Percentiles rank a stretch among this genome's conserved stretches.
Evolutionary conservation across 768 basidiomycete species (phyloP).

Genomic region (Trametes meyenii): DNA sequence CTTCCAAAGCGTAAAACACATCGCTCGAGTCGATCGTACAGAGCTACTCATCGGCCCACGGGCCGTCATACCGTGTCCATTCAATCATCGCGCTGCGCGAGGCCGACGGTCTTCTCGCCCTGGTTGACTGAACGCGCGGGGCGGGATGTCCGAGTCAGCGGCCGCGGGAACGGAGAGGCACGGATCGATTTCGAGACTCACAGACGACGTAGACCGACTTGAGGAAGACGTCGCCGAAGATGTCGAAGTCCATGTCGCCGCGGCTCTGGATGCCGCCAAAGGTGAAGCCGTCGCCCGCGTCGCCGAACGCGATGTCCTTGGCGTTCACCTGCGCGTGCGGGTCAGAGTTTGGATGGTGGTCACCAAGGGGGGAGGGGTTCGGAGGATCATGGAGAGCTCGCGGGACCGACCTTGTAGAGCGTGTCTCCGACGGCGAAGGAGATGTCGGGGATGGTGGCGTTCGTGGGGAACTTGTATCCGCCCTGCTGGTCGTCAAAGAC

Average conservation of each 20-base stretch:
- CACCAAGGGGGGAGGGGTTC: neutral
- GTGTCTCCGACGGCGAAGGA: slow-evolving; percentile 39
- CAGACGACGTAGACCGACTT: slow-evolving; percentile 39
- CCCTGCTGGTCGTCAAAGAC: slow-evolving; percentile 38
- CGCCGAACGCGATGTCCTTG: slow-evolving; percentile 31
- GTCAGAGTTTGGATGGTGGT: neutral
- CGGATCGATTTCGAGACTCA: slow-evolving; percentile 18
- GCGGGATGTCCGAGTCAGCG: neutral
- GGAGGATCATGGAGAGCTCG: slow-evolving; percentile 1
- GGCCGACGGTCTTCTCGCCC: slow-evolving; percentile 31
- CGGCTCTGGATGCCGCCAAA: slow-evolving; percentile 37
- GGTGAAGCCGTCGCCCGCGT: slow-evolving; percentile 32
- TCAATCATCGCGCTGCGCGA: slow-evolving; percentile 34
- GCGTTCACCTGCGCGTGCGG: slow-evolving; percentile 18
- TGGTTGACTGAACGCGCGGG: slow-evolving; percentile 29
- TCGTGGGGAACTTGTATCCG: slow-evolving; percentile 41
- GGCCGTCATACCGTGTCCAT: neutral
- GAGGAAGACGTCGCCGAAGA: slow-evolving; percentile 39
- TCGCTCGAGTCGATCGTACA: neutral
- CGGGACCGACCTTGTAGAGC: slow-evolving; percentile 33
- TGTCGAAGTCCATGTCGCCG: slow-evolving; percentile 35
- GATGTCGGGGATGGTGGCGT: slow-evolving; percentile 36
- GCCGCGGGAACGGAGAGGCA: neutral
- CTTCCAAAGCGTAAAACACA: too few relatives aligned
- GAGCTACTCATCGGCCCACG: neutral